Conservation (phyloP, 2,329 filamentous ascomycete species). For the Beauveria rudraprayagi region DNA sequence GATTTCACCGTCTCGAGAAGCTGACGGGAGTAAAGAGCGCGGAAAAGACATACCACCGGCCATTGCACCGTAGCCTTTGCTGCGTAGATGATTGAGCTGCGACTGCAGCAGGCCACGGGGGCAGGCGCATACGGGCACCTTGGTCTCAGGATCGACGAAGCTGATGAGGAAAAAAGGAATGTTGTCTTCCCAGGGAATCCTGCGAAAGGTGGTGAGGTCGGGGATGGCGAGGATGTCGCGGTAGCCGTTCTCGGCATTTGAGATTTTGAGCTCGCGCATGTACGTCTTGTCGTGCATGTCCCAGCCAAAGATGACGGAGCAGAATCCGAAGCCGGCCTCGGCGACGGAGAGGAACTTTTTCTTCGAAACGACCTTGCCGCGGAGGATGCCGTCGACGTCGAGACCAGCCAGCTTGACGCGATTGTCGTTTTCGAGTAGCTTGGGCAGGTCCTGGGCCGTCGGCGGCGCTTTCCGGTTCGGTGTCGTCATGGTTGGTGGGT, state of each 20-base stretch:
- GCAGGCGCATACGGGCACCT: slow-evolving; percentile 64
- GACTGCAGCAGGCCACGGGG: slow-evolving; percentile 68
- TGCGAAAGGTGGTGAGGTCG: slow-evolving; percentile 60
- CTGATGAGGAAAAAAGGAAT: slow-evolving; percentile 68
- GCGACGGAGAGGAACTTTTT: slow-evolving; percentile 73
- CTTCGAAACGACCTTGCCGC: slow-evolving; percentile 75
- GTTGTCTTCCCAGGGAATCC: slow-evolving; percentile 73
- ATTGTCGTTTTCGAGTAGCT: slow-evolving; percentile 42
- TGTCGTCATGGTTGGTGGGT: slow-evolving; percentile 13
- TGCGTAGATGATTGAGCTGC: slow-evolving; percentile 58
- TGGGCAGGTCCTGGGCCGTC: slow-evolving; percentile 53
- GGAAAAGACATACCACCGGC: slow-evolving; percentile 62
- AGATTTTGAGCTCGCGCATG: slow-evolving; percentile 65
- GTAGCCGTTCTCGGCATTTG: slow-evolving; percentile 73
- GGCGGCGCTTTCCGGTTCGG: slow-evolving; percentile 26
- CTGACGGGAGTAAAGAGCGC: neutral
- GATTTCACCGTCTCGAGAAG: neutral
- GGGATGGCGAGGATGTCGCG: slow-evolving; percentile 66
- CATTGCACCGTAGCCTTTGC: slow-evolving; percentile 71
- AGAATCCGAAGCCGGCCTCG: slow-evolving; percentile 71
- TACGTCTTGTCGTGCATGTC: slow-evolving; percentile 83
- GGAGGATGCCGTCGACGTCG: slow-evolving; percentile 68
- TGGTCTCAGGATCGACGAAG: slow-evolving; percentile 73
- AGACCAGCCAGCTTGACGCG: slow-evolving; percentile 52
- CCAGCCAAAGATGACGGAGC: slow-evolving; percentile 79